These are phyloP conservation scores for Tardiomyces digboiensis DNA, from an alignment of 1,139 yeast genomes.

Conservation along the genomic window DNA sequence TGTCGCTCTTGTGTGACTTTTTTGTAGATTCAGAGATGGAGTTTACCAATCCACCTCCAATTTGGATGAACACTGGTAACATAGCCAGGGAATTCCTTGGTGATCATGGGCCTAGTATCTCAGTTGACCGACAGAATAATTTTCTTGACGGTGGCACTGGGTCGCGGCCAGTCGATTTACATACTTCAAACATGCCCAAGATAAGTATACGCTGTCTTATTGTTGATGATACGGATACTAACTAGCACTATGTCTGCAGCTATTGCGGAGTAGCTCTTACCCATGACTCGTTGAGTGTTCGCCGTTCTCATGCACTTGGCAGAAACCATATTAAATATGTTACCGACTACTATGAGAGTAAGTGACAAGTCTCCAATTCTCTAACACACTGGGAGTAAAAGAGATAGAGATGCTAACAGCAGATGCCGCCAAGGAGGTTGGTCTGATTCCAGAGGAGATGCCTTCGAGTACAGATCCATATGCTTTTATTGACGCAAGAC, in stretches of 20 bases:
- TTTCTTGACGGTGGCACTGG: too few species aligned
- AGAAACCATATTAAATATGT: slow-evolving; percentile 67
- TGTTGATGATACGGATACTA: background rate
- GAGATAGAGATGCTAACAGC: slow-evolving; percentile 5
- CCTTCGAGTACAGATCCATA: slow-evolving; percentile 8
- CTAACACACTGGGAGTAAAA: background rate
- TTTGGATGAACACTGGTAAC: too few species aligned
- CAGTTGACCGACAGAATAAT: too few species aligned
- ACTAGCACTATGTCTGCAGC: slow-evolving; percentile 56
- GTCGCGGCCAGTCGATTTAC: too few species aligned
- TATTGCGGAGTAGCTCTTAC: slow-evolving; percentile 80
- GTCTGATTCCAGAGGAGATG: slow-evolving; percentile 15
- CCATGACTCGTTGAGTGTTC: slow-evolving; percentile 81
- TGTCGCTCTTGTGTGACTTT: too few species aligned
- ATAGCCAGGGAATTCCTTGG: too few species aligned
- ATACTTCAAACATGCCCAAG: slow-evolving; percentile 22
- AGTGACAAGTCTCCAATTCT: slow-evolving; percentile 7
- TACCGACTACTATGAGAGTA: slow-evolving; percentile 63
- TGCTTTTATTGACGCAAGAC: slow-evolving; percentile 3
- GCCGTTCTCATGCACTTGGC: slow-evolving; percentile 77
- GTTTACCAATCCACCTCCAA: too few species aligned
- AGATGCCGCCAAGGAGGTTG: slow-evolving; percentile 19
- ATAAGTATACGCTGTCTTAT: slow-evolving; percentile 13
- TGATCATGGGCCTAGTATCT: too few species aligned
- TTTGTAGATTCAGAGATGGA: too few species aligned